These are phyloP conservation scores for Salix suchowensis DNA, from an alignment of 345 rosid genomes.

Conservation along the genomic window DNA sequence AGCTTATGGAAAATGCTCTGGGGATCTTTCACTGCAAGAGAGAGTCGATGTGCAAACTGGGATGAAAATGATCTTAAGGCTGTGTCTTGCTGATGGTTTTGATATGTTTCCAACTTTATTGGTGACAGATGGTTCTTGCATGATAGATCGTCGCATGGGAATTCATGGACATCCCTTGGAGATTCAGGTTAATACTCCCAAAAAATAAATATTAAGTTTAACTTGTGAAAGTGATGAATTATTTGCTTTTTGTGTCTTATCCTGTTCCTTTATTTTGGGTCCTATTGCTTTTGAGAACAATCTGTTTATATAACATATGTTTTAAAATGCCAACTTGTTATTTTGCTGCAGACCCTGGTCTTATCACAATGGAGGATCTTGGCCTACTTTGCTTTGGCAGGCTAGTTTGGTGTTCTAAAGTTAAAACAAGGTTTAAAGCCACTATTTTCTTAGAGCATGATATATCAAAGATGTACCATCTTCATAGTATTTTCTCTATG, in stretches of 20 bases:
- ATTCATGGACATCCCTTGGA: constrained; percentile 94
- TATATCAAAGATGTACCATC: neutral
- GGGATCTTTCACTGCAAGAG: constrained; percentile 34
- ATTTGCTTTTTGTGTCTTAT: neutral
- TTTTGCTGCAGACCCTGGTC: constrained; percentile 80
- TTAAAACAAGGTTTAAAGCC: neutral
- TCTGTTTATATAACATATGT: neutral
- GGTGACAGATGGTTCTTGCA: constrained; percentile 93
- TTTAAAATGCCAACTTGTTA: neutral
- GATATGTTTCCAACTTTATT: constrained; percentile 88
- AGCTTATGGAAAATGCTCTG: constrained; percentile 31
- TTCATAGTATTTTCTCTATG: neutral
- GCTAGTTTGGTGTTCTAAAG: constrained; percentile 37
- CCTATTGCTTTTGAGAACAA: neutral
- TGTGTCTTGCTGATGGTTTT: constrained; percentile 80
- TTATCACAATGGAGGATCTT: constrained; percentile 90
- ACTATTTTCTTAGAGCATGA: neutral
- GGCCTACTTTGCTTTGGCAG: constrained; percentile 99
- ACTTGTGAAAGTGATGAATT: neutral
- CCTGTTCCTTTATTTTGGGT: too few species aligned
- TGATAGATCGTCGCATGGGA: constrained; percentile 96
- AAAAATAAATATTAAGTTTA: neutral
- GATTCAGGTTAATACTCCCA: constrained; percentile 45
- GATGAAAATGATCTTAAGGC: constrained; percentile 75
- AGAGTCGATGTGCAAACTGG: constrained; percentile 90